Evolutionary conservation across 2,329 filamentous ascomycete genomes (phyloP).

Genomic region (Cercospora zeae-maydis): DNA sequence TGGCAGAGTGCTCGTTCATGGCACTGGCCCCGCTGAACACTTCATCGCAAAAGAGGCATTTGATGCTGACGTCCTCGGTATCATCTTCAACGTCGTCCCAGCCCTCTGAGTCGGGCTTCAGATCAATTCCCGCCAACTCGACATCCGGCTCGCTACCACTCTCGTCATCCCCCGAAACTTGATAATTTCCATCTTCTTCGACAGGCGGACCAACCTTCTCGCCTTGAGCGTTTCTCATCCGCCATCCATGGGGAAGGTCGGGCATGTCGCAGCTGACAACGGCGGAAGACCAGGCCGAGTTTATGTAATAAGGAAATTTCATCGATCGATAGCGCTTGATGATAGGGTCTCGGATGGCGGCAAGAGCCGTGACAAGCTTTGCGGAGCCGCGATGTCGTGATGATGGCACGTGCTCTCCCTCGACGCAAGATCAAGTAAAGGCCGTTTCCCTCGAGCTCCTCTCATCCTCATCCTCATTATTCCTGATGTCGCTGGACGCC

Average conservation of each 20-base stretch:
- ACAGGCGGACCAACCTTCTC: constrained; percentile 24
- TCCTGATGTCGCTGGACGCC: not conserved
- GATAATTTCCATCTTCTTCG: constrained; percentile 23
- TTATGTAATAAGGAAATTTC: constrained; percentile 13
- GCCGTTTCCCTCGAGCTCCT: not conserved
- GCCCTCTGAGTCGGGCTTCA: constrained; percentile 38
- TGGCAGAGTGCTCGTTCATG: constrained; percentile 40
- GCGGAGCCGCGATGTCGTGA: constrained; percentile 10
- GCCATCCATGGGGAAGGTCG: constrained; percentile 27
- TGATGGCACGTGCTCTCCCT: not conserved
- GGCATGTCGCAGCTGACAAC: constrained; percentile 17
- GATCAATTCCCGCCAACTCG: constrained; percentile 26
- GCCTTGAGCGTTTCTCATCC: constrained; percentile 26
- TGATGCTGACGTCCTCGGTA: constrained; percentile 37
- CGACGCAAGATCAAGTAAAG: not conserved
- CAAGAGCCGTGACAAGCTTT: constrained; percentile 15
- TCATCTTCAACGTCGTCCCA: constrained; percentile 47
- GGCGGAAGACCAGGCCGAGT: not conserved
- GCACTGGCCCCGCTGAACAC: constrained; percentile 33
- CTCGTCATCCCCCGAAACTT: constrained; percentile 23
- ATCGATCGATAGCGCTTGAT: not conserved
- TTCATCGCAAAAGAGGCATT: constrained; percentile 42
- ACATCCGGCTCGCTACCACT: constrained; percentile 20
- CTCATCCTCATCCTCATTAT: not conserved
- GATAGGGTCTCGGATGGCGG: constrained; percentile 2